Percentiles rank a stretch among this genome's conserved stretches.
These are phyloP conservation scores for Alternaria gansuensis DNA, from an alignment of 2,329 filamentous ascomycete genomes.

Conservation along the genomic window DNA sequence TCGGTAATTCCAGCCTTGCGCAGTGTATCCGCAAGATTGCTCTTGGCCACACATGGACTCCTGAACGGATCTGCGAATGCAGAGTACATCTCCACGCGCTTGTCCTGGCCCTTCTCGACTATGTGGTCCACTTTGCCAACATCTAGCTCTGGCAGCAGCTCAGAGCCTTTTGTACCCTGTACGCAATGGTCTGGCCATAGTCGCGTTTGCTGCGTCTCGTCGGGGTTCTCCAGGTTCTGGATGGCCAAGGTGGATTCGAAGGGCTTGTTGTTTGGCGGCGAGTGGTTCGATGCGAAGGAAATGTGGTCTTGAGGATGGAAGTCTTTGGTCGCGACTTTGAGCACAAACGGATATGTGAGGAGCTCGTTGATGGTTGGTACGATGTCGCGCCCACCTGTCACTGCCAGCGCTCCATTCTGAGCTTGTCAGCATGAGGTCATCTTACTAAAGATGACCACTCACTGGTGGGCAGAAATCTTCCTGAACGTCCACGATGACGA, in stretches of 20 bases:
- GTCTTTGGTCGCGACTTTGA: constrained; percentile 89
- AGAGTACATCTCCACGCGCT: constrained; percentile 89
- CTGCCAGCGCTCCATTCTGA: constrained; percentile 84
- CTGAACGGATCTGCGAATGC: constrained; percentile 85
- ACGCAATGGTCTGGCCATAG: constrained; percentile 95
- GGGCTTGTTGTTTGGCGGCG: constrained; percentile 67
- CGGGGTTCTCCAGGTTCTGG: constrained; percentile 69
- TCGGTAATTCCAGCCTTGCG: constrained; percentile 70
- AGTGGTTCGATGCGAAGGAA: constrained; percentile 87
- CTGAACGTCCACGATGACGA: constrained; percentile 86
- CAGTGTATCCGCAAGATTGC: constrained; percentile 69
- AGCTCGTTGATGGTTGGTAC: constrained; percentile 77
- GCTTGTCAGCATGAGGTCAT: constrained; percentile 25
- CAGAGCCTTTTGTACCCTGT: constrained; percentile 74
- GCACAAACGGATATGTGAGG: constrained; percentile 72
- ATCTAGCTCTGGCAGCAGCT: constrained; percentile 77
- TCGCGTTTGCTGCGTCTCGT: constrained; percentile 70
- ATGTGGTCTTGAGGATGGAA: constrained; percentile 85
- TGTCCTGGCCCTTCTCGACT: constrained; percentile 80
- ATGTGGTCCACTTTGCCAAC: constrained; percentile 66
- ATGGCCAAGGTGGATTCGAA: constrained; percentile 73
- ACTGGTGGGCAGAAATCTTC: constrained; percentile 95
- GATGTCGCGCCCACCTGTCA: constrained; percentile 76
- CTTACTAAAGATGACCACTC: constrained; percentile 46
- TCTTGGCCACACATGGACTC: constrained; percentile 66